Conservation (phyloP, 2,329 filamentous ascomycete genomes). For the Sporothrix brasiliensis region DNA sequence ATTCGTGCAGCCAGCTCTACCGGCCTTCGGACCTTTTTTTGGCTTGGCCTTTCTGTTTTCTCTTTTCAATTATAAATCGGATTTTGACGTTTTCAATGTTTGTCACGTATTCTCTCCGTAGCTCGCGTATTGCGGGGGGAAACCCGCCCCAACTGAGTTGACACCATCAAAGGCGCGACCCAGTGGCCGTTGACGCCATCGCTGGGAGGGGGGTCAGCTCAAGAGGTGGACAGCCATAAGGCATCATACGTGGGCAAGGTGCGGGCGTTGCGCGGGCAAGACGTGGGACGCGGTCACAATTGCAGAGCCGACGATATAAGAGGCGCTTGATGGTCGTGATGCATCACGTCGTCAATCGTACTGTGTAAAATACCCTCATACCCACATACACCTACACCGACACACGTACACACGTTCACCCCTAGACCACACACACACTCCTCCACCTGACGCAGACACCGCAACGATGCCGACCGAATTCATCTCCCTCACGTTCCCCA, state of each 20-base stretch:
- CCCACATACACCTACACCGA: no score
- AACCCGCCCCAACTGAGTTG: background rate
- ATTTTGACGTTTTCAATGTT: background rate
- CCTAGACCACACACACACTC: no score
- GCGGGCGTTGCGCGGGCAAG: background rate
- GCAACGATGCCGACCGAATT: constrained; percentile 55
- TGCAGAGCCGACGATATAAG: background rate
- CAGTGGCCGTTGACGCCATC: constrained; percentile 12
- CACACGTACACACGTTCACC: no score
- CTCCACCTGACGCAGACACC: background rate
- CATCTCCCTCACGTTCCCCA: constrained; percentile 61
- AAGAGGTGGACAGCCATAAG: background rate
- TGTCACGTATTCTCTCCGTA: background rate
- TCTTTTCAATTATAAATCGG: constrained; percentile 1
- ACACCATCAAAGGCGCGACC: constrained; percentile 20
- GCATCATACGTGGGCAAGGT: background rate
- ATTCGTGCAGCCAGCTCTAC: constrained; percentile 9
- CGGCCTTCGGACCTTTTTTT: constrained; percentile 11
- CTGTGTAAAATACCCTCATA: no score
- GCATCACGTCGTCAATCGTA: no score
- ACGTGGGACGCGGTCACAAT: background rate
- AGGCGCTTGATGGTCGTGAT: background rate
- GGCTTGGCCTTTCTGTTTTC: background rate
- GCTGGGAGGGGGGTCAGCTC: background rate
- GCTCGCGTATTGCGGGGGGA: background rate